Percentiles rank a stretch among this genome's conserved stretches.
Conservation (phyloP, 768 basidiomycete genomes). For the Tephrocybe rancida region DNA sequence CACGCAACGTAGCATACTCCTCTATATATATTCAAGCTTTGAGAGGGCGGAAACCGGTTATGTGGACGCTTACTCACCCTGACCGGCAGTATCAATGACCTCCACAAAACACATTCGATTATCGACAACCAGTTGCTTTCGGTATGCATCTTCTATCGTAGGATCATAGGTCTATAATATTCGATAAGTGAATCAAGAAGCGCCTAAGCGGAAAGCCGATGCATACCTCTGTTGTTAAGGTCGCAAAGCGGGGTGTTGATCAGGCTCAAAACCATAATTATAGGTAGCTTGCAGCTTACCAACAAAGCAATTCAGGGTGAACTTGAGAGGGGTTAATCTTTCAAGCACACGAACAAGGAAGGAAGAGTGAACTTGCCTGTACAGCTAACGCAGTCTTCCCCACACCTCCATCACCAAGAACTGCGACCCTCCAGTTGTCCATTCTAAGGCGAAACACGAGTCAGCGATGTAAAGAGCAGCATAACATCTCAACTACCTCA, state of each 20-base stretch:
- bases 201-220: background rate
- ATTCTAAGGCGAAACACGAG: conserved; percentile 46
- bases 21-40: conserved; percentile 48
- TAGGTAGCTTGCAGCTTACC: conserved; percentile 53
- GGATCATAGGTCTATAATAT: conserved; percentile 86
- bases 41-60: conserved; percentile 19
- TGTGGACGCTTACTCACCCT: conserved; percentile 62
- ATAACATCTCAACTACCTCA: conserved; percentile 23
- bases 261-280: conserved; percentile 11
- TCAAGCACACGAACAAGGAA: background rate
- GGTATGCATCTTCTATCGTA: conserved; percentile 97
- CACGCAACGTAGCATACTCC: conserved; percentile 95
- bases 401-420: conserved; percentile 96
- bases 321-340: conserved; percentile 48
- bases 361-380: conserved; percentile 59
- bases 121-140: conserved; percentile 93
- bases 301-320: conserved; percentile 95
- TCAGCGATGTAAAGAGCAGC: conserved; percentile 16
- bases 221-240: conserved; percentile 58
- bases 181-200: conserved; percentile 16
- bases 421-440: conserved; percentile 96
- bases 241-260: conserved; percentile 9
- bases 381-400: conserved; percentile 97
- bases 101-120: conserved; percentile 95
- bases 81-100: conserved; percentile 96